Evolutionary conservation across 2,329 filamentous ascomycete genomes (phyloP), one percentile per base, ranked within the genome.

Genomic region (Coleophoma cylindrospora): DNA sequence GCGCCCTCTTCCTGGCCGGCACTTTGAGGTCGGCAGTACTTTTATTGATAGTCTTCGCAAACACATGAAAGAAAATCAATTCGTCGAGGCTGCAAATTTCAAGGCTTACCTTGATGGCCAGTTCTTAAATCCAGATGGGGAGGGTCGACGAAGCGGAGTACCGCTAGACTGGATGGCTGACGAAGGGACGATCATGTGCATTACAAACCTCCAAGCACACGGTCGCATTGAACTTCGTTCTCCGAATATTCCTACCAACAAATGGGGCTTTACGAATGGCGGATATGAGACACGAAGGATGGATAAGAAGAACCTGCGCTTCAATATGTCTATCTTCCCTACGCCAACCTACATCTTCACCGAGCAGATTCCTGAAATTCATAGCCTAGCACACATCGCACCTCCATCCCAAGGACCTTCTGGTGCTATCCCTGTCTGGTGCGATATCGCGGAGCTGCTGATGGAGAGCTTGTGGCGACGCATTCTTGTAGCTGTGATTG

Each of bases 251-350:
- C 80, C 81, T 1, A 60, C 76, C 45, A 81, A 87, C 32, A 82
- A 83, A 2, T 84, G 87, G 62, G 87, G 87, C 1, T 86, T 90
- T 60, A 78, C 81, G 48, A 84, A 84, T 8, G 80, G 80, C 14
- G 82, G 86, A 55, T 91, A 91, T 65, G 81, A 87, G 60, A 85
- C 83, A 19, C 76, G 85, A 49, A 80, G 81, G 51, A 83, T 85
- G 54, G 79, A 86, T 34, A 84, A 85, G 57, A 74, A 74, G 34
- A 80, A 81, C 57, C 76, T 88, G 45, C 77, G 80, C 55, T 89
- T 88, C 65, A 73, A 76, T 10, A 70, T 89, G 34, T 73, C 79
- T 40, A 73, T 83, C 17, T 67, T 73, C 1, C 83, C 83, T 1
- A 87, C 84, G 0, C 62, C 68, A 8, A 63, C 55, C 0, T 91